These are phyloP conservation scores for Pseudomonodictys pantanalensis DNA, from an alignment of 495 filamentous ascomycete genomes.

Conservation along the genomic window DNA sequence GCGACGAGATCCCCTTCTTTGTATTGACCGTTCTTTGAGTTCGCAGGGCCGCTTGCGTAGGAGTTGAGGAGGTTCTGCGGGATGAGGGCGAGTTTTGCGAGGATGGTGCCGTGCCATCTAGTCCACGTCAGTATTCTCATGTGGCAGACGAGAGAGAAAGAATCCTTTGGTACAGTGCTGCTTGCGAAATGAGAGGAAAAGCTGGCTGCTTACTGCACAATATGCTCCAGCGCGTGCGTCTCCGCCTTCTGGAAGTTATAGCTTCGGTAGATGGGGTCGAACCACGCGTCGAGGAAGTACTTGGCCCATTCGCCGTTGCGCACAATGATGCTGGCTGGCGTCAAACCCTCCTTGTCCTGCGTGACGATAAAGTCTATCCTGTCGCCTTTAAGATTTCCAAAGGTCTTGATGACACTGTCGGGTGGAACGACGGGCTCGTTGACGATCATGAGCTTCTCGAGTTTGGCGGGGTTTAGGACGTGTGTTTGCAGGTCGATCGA, in stretches of 20 bases:
- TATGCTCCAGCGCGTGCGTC: constrained; percentile 73
- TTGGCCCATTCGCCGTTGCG: constrained; percentile 82
- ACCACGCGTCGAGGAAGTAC: constrained; percentile 95
- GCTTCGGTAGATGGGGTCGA: constrained; percentile 83
- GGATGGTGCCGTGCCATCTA: constrained; percentile 98
- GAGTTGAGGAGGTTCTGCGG: constrained; percentile 80
- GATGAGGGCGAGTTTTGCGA: constrained; percentile 80
- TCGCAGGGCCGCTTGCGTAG: constrained; percentile 57
- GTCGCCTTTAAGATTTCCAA: constrained; percentile 69
- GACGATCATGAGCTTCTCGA: constrained; percentile 80
- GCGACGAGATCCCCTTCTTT: constrained; percentile 86
- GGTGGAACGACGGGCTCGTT: constrained; percentile 87
- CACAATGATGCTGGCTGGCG: constrained; percentile 73
- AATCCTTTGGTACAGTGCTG: background rate
- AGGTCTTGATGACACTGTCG: constrained; percentile 95
- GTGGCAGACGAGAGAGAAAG: background rate
- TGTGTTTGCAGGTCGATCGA: constrained; percentile 64
- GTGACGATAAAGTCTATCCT: constrained; percentile 80
- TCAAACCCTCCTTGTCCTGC: constrained; percentile 80
- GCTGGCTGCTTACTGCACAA: constrained; percentile 40
- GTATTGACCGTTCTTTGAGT: constrained; percentile 55
- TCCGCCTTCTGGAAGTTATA: constrained; percentile 98
- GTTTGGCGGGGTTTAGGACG: constrained; percentile 60
- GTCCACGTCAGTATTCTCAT: constrained; percentile 65
- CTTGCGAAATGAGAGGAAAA: background rate